Evolutionary conservation across 163 green algal species (phyloP), one percentile per base, ranked within the genome.

Genomic region (Coccomyxa subellipsoidea): DNA sequence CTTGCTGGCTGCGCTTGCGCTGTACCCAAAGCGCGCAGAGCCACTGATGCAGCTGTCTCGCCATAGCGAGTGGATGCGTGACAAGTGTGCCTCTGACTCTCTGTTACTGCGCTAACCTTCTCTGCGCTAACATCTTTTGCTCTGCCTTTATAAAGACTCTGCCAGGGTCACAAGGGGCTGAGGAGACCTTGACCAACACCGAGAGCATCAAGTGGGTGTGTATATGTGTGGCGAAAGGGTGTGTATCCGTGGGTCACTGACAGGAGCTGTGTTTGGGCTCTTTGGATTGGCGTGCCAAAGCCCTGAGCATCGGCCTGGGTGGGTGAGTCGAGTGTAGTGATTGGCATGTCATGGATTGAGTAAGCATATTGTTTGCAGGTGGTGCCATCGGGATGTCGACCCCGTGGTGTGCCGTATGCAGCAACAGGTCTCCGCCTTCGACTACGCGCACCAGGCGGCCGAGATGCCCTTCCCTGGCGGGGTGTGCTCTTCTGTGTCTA

Each of bases 21-120:
- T 75, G 31, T 81, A 32, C 2, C 77, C 77, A 3, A 21, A 39
- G 39, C 39, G 77, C 12, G 77, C 77, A 10, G 77, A 81, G 77
- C 77, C 77, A 6, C 47, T 73, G 27, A 69, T 69, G 36, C 7
- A 7, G 5, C 37, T 79, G 37, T 54, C 36, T 0, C 29, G 36
- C 0, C 25, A 79, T 37, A 32, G 27, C 37, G 36, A 79, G 25
- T 34, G 73, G 25, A 7, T 59, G 36, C 73, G 35, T 7, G 73
- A 79, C 31, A 1, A 34, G 31, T 73, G 66, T 23, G 66, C 3
- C 4, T 7, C 5, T 1, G 23, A 2, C 47, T 27, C 23, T 59
- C 10, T 10, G 15, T 59, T 59, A 59, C 47, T 7, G 23, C 4
- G 23, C 47, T 8, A 18, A 59, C 47, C 8, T 59, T 12, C 23